Percentiles rank a stretch among this genome's conserved stretches.
phyloP scores from a whole-genome alignment of 495 filamentous ascomycete genomes.

The Penicillium nucicola region DNA sequence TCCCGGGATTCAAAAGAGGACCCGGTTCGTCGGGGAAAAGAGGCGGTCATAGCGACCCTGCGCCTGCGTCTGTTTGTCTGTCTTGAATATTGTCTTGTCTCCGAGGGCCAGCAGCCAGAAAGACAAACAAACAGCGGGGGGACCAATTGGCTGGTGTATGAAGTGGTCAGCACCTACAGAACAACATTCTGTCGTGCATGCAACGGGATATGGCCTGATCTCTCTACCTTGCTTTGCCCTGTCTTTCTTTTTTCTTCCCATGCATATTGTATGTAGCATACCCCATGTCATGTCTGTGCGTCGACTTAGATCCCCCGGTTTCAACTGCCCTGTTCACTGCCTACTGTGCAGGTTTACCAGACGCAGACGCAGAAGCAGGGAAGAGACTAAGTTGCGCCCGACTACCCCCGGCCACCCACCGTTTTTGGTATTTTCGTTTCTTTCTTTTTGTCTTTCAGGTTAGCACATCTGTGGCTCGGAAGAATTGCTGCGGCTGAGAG shows the following conservation, averaged over 20 bases:
- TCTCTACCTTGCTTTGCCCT: not conserved
- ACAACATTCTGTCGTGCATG: not conserved
- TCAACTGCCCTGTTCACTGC: slow-evolving; percentile 2
- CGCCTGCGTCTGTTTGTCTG: not conserved
- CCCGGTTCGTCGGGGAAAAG: slow-evolving; percentile 2
- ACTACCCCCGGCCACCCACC: not conserved
- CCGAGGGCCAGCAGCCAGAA: not conserved
- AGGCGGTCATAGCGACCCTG: slow-evolving; percentile 2
- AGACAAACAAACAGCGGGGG: slow-evolving; percentile 1
- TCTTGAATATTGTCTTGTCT: not conserved
- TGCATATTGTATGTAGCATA: not conserved
- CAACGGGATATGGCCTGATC: slow-evolving; percentile 3
- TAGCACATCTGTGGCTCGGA: slow-evolving; percentile 5
- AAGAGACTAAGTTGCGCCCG: no score
- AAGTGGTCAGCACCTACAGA: not conserved
- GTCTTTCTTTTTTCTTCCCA: not conserved
- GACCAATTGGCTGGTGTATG: no score
- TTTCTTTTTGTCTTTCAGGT: not conserved
- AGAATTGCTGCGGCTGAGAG: slow-evolving; percentile 9
- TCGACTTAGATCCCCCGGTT: not conserved
- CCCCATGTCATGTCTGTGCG: not conserved
- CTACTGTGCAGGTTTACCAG: not conserved
- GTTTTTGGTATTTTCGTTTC: not conserved
- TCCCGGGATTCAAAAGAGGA: slow-evolving; percentile 5
- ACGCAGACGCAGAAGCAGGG: no score